phyloP scores from a whole-genome alignment of 2,329 filamentous ascomycete genomes.

The Diaporthe capsici region DNA sequence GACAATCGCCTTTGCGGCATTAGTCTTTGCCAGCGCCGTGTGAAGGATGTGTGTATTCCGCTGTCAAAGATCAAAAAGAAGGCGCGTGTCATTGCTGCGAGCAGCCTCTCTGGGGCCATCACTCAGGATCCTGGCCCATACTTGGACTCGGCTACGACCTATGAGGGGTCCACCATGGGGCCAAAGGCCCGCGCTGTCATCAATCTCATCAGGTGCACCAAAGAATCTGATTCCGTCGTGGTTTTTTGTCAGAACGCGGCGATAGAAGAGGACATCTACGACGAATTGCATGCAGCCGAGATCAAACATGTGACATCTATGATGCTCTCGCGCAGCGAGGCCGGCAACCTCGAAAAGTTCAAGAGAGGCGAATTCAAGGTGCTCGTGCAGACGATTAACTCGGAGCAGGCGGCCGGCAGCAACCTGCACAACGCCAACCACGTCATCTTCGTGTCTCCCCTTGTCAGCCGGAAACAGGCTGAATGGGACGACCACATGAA shows the following conservation, averaged over 20 bases:
- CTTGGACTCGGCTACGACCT: conserved; percentile 17
- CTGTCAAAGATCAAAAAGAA: conserved; percentile 22
- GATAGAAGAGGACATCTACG: conserved; percentile 48
- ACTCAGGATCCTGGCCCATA: conserved; percentile 17
- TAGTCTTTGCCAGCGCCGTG: conserved; percentile 26
- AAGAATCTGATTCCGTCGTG: conserved; percentile 48
- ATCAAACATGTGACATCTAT: conserved; percentile 42
- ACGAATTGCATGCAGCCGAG: conserved; percentile 38
- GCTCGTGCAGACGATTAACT: conserved; percentile 56
- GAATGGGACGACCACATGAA: conserved; percentile 53
- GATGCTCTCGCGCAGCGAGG: conserved; percentile 11
- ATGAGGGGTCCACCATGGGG: conserved; percentile 38
- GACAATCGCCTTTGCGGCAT: conserved; percentile 18
- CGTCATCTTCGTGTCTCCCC: conserved; percentile 56
- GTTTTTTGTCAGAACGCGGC: conserved; percentile 55
- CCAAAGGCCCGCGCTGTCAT: conserved; percentile 44
- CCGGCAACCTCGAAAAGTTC: conserved; percentile 47
- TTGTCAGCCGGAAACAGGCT: conserved; percentile 50
- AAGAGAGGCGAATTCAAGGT: conserved; percentile 48
- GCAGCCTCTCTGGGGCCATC: conserved; percentile 27
- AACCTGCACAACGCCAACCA: conserved; percentile 60
- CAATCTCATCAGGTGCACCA: conserved; percentile 46
- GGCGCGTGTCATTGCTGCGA: conserved; percentile 26
- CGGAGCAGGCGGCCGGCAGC: conserved; percentile 56
- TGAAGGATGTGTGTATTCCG: conserved; percentile 38